phyloP scores from a whole-genome alignment of 768 basidiomycete genomes.

The Lentinula detonsa region DNA sequence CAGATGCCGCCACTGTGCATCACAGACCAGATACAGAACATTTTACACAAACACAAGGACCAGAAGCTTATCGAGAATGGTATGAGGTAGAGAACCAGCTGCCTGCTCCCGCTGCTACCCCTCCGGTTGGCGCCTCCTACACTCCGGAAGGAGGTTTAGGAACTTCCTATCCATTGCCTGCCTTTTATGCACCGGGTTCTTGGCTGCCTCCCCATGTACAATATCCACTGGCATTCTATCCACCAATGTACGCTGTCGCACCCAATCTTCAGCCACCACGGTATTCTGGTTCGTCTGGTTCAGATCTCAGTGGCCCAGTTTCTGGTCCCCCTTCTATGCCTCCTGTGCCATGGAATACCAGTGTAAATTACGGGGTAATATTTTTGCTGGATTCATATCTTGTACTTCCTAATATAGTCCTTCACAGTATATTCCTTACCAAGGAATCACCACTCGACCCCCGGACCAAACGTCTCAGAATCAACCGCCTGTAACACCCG shows the following conservation, averaged over 20 bases:
- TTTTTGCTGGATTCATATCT: neutral
- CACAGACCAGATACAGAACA: constrained; percentile 9
- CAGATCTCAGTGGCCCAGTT: constrained; percentile 24
- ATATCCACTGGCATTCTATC: constrained; percentile 46
- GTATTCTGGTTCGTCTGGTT: constrained; percentile 26
- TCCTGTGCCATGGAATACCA: constrained; percentile 27
- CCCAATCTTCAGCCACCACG: constrained; percentile 19
- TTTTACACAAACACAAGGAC: neutral
- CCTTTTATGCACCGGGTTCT: constrained; percentile 14
- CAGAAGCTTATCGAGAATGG: constrained; percentile 38
- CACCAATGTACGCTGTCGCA: constrained; percentile 36
- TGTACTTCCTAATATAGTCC: neutral
- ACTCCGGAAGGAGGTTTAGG: neutral
- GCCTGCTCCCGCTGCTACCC: constrained; percentile 25
- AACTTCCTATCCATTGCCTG: constrained; percentile 23
- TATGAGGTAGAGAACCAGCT: constrained; percentile 28
- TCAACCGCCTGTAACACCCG: constrained; percentile 56
- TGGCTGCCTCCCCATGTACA: constrained; percentile 50
- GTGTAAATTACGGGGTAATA: constrained; percentile 43
- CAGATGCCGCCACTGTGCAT: too few relatives aligned
- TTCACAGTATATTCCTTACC: constrained; percentile 46
- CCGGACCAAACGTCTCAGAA: constrained; percentile 21
- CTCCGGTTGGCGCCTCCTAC: constrained; percentile 8
- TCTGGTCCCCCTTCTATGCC: constrained; percentile 19
- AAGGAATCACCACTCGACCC: constrained; percentile 28